Conservation (phyloP, 805 yeast species). For the Clavispora carvajalis region DNA sequence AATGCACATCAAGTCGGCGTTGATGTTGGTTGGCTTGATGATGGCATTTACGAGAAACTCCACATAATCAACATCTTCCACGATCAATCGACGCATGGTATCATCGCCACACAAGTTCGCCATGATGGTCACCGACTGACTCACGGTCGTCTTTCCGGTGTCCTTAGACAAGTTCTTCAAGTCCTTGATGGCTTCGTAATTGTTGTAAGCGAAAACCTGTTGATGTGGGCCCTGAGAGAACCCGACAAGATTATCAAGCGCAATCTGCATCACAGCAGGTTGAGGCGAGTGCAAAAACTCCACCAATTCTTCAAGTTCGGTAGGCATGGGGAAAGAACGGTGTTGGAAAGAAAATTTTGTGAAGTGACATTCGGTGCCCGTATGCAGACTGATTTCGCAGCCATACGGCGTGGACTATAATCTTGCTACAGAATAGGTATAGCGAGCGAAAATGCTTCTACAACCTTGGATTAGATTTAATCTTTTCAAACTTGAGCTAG, state of each 20-base stretch:
- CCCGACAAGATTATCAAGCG: slow-evolving; percentile 78
- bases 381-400: background rate
- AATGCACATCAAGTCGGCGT: slow-evolving; percentile 80
- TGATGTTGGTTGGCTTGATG: slow-evolving; percentile 50
- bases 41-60: slow-evolving; percentile 45
- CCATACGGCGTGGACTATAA: no score
- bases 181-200: slow-evolving; percentile 67
- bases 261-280: slow-evolving; percentile 74
- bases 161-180: slow-evolving; percentile 56
- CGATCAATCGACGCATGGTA: slow-evolving; percentile 58
- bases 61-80: slow-evolving; percentile 56
- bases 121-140: slow-evolving; percentile 70
- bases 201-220: slow-evolving; percentile 61
- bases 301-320: slow-evolving; percentile 53
- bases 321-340: slow-evolving; percentile 27
- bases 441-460: no score
- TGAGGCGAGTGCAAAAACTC: slow-evolving; percentile 77
- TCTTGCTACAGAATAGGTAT: no score
- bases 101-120: slow-evolving; percentile 76
- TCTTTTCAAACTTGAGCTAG: no score
- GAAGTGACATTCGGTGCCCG: background rate
- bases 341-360: background rate
- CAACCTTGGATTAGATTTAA: no score
- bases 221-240: slow-evolving; percentile 69
- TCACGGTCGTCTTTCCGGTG: slow-evolving; percentile 49